A percentile compares a stretch with the other conserved stretches of the same genome.
These are phyloP conservation scores for Nymphaea thermarum DNA, from an alignment of 164 flowering plant species.

Conservation along the genomic window DNA sequence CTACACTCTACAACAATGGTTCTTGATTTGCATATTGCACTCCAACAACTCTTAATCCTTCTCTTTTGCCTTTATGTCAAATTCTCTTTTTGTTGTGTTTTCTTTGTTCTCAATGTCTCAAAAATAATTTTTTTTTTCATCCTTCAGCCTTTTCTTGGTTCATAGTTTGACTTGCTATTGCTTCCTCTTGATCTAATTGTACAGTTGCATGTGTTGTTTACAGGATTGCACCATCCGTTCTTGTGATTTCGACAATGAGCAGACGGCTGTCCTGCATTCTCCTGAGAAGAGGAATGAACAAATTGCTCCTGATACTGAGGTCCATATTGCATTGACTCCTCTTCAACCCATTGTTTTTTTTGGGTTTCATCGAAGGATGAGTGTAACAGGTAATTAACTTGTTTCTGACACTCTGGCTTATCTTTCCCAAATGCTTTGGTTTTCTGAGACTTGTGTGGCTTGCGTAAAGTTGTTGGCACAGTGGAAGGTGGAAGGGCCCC, in stretches of 20 bases:
- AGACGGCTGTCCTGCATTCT: conserved; percentile 90
- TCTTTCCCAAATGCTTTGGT: not conserved
- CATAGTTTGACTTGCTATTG: not conserved
- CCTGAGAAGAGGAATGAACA: conserved; percentile 88
- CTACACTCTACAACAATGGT: too few species aligned
- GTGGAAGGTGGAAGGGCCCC: conserved; percentile 94
- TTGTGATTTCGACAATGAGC: conserved; percentile 95
- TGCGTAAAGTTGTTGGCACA: conserved; percentile 88
- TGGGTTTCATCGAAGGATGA: conserved; percentile 91
- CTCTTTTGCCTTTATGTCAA: too few species aligned
- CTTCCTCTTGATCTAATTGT: too few species aligned
- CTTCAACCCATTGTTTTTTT: conserved; percentile 95
- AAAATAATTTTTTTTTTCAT: too few species aligned
- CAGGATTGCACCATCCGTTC: conserved; percentile 97
- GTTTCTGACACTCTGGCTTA: not conserved
- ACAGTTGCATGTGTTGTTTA: not conserved
- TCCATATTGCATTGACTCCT: conserved; percentile 96
- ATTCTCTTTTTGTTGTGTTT: too few species aligned
- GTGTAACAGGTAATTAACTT: conserved; percentile 77
- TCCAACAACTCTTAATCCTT: too few species aligned
- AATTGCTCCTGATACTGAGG: conserved; percentile 79
- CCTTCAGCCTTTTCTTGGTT: not conserved
- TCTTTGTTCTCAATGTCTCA: too few species aligned
- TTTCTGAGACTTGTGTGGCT: conserved; percentile 5
- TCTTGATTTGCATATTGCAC: too few species aligned